Conservation (phyloP, 2,329 filamentous ascomycete genomes). For the Chrysoporthe deuterocubensis region DNA sequence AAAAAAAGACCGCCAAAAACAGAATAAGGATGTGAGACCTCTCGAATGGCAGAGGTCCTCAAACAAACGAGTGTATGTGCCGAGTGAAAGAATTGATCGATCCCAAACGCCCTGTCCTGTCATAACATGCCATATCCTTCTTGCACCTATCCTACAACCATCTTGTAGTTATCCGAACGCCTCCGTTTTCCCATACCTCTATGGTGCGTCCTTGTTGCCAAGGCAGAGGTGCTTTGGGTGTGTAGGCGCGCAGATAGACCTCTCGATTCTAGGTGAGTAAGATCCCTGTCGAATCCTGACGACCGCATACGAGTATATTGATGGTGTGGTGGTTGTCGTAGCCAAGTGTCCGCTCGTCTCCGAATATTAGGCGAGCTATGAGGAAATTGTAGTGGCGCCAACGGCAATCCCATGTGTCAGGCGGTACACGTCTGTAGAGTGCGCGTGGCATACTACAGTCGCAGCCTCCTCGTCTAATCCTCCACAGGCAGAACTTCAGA, state of each 20-base stretch:
- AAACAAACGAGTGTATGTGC: neutral
- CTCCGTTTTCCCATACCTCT: neutral
- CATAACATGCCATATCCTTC: neutral
- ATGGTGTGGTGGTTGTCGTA: no score
- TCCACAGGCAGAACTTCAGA: conserved; percentile 38
- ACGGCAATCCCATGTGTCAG: neutral
- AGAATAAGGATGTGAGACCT: neutral
- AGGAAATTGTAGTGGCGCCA: neutral
- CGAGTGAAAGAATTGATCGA: neutral
- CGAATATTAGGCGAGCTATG: neutral
- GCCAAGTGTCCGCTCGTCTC: no score
- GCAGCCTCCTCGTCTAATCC: neutral
- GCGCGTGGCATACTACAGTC: neutral
- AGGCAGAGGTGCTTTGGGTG: neutral
- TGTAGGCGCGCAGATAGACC: neutral
- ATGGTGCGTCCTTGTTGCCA: neutral
- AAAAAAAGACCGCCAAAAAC: neutral
- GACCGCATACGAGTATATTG: no score
- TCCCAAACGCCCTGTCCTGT: neutral
- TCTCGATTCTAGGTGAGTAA: no score
- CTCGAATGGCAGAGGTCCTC: neutral
- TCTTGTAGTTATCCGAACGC: neutral
- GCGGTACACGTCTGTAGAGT: neutral
- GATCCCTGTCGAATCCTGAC: no score
- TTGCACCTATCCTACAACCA: neutral